These are phyloP conservation scores for Apiotrichum brassicae DNA, from an alignment of 1,284 basidiomycete species.

Conservation along the genomic window DNA sequence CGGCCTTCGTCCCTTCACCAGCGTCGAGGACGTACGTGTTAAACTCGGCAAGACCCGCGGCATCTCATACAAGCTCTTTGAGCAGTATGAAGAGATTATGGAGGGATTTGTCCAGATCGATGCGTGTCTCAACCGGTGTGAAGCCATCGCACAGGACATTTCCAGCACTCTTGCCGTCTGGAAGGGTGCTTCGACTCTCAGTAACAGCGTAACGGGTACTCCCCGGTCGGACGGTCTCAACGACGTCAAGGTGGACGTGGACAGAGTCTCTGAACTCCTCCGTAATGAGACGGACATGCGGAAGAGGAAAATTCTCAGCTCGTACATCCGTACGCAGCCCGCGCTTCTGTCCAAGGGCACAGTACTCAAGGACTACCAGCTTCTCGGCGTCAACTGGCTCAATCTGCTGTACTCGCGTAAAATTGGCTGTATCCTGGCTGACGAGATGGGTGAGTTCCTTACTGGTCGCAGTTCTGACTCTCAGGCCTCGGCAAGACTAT, in stretches of 20 bases:
- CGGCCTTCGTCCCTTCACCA: conserved; percentile 69
- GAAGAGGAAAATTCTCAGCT: conserved; percentile 42
- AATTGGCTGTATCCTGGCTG: conserved; percentile 90
- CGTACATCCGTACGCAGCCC: conserved; percentile 67
- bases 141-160: conserved; percentile 63
- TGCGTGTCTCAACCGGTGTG: conserved; percentile 78
- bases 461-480: background rate
- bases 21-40: conserved; percentile 67
- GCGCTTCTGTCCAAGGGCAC: conserved; percentile 62
- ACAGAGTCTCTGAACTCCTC: conserved; percentile 41
- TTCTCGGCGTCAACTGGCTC: conserved; percentile 97
- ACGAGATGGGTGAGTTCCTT: conserved; percentile 75
- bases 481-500: conserved; percentile 84
- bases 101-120: conserved; percentile 88
- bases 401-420: conserved; percentile 74
- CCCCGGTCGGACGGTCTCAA: conserved; percentile 41
- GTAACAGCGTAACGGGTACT: conserved; percentile 36
- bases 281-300: conserved; percentile 33
- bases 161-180: conserved; percentile 69
- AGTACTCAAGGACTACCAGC: conserved; percentile 89
- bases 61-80: conserved; percentile 81
- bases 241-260: conserved; percentile 44
- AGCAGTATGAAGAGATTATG: conserved; percentile 82
- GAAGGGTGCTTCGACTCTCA: conserved; percentile 51
- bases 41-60: conserved; percentile 87